A percentile compares a stretch with the other conserved stretches of the same genome.
Evolutionary conservation across 768 basidiomycete species (phyloP).

Genomic region (Pholiota microspora): DNA sequence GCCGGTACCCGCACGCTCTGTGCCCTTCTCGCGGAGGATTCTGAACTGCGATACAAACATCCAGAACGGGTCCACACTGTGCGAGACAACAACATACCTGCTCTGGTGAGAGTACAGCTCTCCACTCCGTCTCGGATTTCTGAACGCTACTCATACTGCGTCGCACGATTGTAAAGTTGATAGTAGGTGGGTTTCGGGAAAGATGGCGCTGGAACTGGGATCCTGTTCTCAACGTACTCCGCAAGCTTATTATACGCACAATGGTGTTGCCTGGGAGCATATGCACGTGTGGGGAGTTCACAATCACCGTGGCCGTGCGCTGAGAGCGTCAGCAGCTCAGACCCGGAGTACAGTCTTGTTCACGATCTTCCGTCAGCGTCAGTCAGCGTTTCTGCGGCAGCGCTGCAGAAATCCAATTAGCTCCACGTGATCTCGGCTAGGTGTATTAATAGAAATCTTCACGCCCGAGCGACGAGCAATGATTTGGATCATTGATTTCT

Average conservation of each 20-base stretch:
- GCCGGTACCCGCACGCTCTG: conserved; percentile 77
- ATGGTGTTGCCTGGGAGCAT: conserved; percentile 17
- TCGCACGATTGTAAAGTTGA: not conserved
- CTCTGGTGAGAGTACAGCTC: conserved; percentile 72
- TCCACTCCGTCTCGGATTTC: conserved; percentile 82
- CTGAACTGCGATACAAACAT: conserved; percentile 67
- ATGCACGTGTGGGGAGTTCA: conserved; percentile 1
- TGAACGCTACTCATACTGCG: conserved; percentile 36
- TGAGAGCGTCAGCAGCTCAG: not conserved
- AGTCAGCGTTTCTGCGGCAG: not conserved
- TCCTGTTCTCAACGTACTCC: not conserved
- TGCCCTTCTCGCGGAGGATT: conserved; percentile 83
- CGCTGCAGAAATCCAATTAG: conserved; percentile 4
- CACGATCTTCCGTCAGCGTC: not conserved
- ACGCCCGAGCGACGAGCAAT: not conserved
- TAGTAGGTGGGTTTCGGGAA: not conserved
- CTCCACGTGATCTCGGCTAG: conserved; percentile 4
- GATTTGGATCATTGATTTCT: too few relatives aligned
- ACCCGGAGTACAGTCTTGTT: not conserved
- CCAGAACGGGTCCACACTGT: too few relatives aligned
- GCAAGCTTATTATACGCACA: conserved; percentile 15
- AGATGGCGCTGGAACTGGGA: conserved; percentile 1
- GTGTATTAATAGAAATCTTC: conserved; percentile 1
- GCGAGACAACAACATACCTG: conserved; percentile 53
- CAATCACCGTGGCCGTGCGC: not conserved